phyloP scores from a whole-genome alignment of 164 flowering plant species.

The Cinnamomum micranthum region DNA sequence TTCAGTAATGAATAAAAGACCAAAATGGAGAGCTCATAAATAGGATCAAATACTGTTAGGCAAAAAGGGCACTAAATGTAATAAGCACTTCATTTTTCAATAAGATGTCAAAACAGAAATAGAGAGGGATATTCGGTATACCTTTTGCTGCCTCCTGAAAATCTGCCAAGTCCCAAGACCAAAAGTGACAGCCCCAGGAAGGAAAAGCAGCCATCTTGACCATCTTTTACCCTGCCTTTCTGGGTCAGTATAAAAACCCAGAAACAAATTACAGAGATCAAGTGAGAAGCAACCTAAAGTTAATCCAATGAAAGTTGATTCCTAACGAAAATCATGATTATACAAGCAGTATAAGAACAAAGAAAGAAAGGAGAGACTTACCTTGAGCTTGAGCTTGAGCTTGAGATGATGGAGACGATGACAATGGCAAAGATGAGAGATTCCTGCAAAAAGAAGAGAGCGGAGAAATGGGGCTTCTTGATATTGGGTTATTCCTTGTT shows the following conservation, averaged over 20 bases:
- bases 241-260: constrained; percentile 10
- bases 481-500: constrained; percentile 5
- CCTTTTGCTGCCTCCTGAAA: constrained; percentile 76
- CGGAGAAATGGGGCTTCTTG: constrained; percentile 11
- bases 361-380: not conserved
- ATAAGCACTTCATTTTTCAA: not conserved
- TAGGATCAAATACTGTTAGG: no score
- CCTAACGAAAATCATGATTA: not conserved
- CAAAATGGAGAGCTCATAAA: no score
- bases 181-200: constrained; percentile 87
- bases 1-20: no score
- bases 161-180: constrained; percentile 98
- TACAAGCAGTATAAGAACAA: not conserved
- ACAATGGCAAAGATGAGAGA: not conserved
- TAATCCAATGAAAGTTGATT: not conserved
- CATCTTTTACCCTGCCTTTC: constrained; percentile 39
- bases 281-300: not conserved
- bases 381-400: constrained; percentile 25
- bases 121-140: constrained; percentile 1
- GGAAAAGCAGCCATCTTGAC: constrained; percentile 74
- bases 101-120: not conserved
- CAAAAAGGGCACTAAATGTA: no score
- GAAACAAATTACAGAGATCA: not conserved
- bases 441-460: constrained; percentile 13
- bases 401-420: constrained; percentile 21